phyloP scores from a whole-genome alignment of 2,329 filamentous ascomycete species.

The Coleophoma eucalyptorum region DNA sequence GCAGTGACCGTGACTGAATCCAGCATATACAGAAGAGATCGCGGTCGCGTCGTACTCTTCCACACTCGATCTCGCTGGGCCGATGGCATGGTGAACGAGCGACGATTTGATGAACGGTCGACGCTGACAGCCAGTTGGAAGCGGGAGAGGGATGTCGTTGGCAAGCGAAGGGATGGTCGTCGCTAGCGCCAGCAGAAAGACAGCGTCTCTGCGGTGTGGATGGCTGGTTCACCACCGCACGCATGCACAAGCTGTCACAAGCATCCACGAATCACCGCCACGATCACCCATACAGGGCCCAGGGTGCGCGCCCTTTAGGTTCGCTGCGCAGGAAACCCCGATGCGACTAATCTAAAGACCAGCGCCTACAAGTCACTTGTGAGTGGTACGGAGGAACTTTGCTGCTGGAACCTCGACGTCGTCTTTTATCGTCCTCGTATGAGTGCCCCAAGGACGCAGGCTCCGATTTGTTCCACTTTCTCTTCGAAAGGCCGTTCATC shows the following conservation, averaged over 20 bases:
- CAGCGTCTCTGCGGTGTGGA: conserved; percentile 7
- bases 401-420: too few relatives aligned
- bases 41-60: too few relatives aligned
- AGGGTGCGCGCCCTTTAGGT: neutral
- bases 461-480: conserved; percentile 3
- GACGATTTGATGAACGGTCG: conserved; percentile 5
- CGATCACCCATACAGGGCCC: neutral
- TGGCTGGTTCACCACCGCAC: conserved; percentile 8
- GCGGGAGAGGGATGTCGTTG: neutral
- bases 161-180: neutral
- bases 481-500: conserved; percentile 11
- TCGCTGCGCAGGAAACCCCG: conserved; percentile 1
- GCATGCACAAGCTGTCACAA: conserved; percentile 18
- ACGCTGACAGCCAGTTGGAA: neutral
- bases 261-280: conserved; percentile 12
- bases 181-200: conserved; percentile 6
- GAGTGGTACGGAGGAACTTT: conserved; percentile 13
- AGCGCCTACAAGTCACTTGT: conserved; percentile 23
- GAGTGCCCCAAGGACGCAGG: too few relatives aligned
- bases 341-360: conserved; percentile 11
- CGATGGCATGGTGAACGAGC: too few relatives aligned
- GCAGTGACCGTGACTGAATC: too few relatives aligned
- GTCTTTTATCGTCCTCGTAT: too few relatives aligned
- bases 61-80: too few relatives aligned
- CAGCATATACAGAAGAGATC: too few relatives aligned